phyloP scores from a whole-genome alignment of 331 rosid species.

The Saraca asoca region DNA sequence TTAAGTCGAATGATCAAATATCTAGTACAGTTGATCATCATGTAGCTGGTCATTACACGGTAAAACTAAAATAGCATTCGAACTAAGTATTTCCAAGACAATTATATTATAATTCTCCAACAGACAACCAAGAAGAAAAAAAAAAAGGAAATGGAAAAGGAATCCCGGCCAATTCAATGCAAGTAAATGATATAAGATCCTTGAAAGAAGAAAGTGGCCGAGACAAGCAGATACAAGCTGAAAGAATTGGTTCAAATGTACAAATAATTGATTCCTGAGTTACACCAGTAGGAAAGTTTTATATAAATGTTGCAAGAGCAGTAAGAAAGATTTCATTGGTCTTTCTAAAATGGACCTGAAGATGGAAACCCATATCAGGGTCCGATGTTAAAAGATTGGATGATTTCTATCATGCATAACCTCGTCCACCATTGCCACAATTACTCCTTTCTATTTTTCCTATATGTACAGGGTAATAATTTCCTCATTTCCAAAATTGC shows the following conservation, averaged over 20 bases:
- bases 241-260: neutral
- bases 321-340: neutral
- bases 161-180: neutral
- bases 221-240: neutral
- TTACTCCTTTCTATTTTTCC: neutral
- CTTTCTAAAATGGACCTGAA: conserved; percentile 24
- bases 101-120: too few relatives aligned
- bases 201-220: neutral
- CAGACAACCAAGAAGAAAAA: too few relatives aligned
- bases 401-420: conserved; percentile 20
- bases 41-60: too few relatives aligned
- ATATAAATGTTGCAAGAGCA: conserved; percentile 23
- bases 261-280: conserved; percentile 4
- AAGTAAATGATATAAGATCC: neutral
- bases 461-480: conserved; percentile 23
- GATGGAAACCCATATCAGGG: conserved; percentile 17
- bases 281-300: neutral
- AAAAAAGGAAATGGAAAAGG: too few relatives aligned
- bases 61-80: too few relatives aligned
- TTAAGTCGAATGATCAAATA: too few relatives aligned
- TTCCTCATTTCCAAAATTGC: conserved; percentile 33
- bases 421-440: neutral
- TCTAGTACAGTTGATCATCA: too few relatives aligned
- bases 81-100: too few relatives aligned
- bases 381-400: neutral